Evolutionary conservation across 768 basidiomycete genomes (phyloP).

Genomic region (Leucocoprinus sp.): DNA sequence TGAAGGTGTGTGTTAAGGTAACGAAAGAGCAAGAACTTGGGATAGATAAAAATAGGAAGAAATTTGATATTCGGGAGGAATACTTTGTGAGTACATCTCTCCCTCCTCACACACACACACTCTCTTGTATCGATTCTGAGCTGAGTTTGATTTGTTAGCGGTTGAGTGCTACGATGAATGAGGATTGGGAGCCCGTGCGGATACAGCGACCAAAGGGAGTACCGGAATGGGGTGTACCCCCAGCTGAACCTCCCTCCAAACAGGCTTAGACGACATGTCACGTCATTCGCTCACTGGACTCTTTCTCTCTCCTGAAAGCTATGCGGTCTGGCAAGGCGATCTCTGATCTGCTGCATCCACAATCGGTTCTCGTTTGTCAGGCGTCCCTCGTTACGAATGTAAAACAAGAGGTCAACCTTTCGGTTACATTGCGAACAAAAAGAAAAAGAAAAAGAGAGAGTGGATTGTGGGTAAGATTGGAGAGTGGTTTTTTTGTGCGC

Average conservation of each 20-base stretch:
- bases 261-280: background rate
- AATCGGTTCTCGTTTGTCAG: background rate
- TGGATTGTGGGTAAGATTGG: no score
- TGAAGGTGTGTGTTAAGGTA: constrained; percentile 30
- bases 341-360: background rate
- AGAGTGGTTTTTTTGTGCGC: no score
- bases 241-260: constrained; percentile 37
- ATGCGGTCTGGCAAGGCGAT: background rate
- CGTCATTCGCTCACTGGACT: no score
- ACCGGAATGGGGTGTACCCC: constrained; percentile 91
- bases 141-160: constrained; percentile 39
- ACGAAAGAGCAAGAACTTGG: constrained; percentile 73
- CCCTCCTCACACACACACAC: no score
- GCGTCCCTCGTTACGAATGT: no score
- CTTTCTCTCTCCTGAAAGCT: background rate
- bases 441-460: no score
- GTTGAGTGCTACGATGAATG: constrained; percentile 50
- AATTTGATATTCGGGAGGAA: constrained; percentile 90
- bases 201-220: constrained; percentile 77
- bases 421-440: no score
- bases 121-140: no score
- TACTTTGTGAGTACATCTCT: constrained; percentile 72
- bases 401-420: no score
- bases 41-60: constrained; percentile 61
- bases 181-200: constrained; percentile 83